Conservation (phyloP, 2,329 filamentous ascomycete species). For the Elsinoe necatrix region DNA sequence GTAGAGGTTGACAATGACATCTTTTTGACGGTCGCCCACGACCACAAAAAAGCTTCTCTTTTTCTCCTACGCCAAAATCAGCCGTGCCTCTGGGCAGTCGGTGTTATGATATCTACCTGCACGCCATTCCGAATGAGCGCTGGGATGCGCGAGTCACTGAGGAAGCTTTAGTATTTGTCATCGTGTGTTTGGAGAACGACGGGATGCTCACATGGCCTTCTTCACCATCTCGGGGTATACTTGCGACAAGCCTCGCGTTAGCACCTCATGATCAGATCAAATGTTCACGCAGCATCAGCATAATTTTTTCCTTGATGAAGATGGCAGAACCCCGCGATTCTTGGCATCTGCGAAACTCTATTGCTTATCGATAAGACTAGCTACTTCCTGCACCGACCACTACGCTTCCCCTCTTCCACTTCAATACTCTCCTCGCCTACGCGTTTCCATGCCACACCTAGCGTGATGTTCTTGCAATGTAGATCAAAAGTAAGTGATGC, state of each 20-base stretch:
- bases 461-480: too few relatives aligned
- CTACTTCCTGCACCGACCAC: neutral
- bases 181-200: neutral
- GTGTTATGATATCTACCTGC: conserved; percentile 34
- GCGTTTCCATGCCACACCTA: too few relatives aligned
- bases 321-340: neutral
- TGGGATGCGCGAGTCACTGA: conserved; percentile 82
- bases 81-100: conserved; percentile 21
- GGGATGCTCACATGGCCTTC: conserved; percentile 39
- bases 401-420: neutral
- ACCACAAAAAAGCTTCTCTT: conserved; percentile 98
- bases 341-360: conserved; percentile 1
- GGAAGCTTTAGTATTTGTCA: conserved; percentile 27
- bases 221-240: conserved; percentile 44
- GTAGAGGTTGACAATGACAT: conserved; percentile 91
- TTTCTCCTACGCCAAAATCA: conserved; percentile 52
- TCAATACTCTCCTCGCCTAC: too few relatives aligned
- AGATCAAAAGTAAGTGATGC: too few relatives aligned
- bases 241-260: neutral
- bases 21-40: conserved; percentile 87
- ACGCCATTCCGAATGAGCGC: conserved; percentile 85
- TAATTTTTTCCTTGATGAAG: neutral
- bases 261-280: neutral
- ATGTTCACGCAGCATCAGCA: neutral
- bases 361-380: conserved; percentile 5